These are phyloP conservation scores for Linderniella brevidens DNA, from an alignment of 257 asterid genomes.

Conservation along the genomic window DNA sequence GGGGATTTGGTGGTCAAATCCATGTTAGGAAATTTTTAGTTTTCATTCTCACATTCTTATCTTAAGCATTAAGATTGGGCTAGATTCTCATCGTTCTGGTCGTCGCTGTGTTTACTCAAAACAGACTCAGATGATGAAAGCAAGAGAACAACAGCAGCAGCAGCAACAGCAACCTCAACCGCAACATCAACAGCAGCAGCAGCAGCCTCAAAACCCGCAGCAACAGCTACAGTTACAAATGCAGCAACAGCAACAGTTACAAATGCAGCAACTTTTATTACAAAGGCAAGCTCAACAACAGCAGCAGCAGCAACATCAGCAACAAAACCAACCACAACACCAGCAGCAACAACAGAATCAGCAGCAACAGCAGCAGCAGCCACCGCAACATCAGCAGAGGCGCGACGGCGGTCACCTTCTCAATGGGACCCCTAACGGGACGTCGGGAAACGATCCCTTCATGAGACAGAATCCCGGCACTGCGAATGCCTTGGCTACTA, in stretches of 20 bases:
- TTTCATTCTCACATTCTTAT: too few species aligned
- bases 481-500: conserved; percentile 74
- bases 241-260: conserved; percentile 66
- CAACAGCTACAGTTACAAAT: conserved; percentile 55
- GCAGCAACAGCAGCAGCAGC: conserved; percentile 43
- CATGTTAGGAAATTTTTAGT: too few species aligned
- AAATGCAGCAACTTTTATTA: conserved; percentile 60
- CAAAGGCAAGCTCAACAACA: conserved; percentile 79
- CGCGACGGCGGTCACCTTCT: conserved; percentile 71
- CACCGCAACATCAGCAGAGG: conserved; percentile 29
- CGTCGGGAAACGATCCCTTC: conserved; percentile 64
- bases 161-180: conserved; percentile 46
- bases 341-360: conserved; percentile 58
- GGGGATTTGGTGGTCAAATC: too few species aligned
- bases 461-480: conserved; percentile 80
- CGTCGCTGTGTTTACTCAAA: too few species aligned
- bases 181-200: conserved; percentile 43
- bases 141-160: conserved; percentile 89
- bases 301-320: conserved; percentile 46
- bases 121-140: conserved; percentile 87
- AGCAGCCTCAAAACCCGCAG: conserved; percentile 67
- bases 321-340: conserved; percentile 30
- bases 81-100: too few species aligned
- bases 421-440: conserved; percentile 72
- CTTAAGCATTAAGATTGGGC: too few species aligned